phyloP scores from a whole-genome alignment of 2,329 filamentous ascomycete genomes.

The Leptosphaerulina australis region DNA sequence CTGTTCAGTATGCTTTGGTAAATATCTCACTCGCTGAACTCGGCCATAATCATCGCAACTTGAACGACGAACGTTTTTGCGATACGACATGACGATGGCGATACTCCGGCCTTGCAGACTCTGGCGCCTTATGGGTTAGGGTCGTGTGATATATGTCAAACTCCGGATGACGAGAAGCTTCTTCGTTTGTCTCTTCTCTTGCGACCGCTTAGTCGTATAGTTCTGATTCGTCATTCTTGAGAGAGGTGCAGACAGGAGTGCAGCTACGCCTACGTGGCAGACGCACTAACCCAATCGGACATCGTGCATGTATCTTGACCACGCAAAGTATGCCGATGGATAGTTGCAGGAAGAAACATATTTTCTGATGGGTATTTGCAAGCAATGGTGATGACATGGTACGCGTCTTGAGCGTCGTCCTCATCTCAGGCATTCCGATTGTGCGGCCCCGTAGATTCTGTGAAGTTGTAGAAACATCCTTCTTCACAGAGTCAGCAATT shows the following conservation, averaged over 20 bases:
- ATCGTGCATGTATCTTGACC: not conserved
- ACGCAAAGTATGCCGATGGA: no score
- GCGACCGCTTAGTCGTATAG: not conserved
- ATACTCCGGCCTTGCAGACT: not conserved
- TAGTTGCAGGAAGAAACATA: no score
- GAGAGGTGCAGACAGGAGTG: not conserved
- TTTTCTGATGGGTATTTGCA: no score
- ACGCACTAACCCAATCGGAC: slow-evolving; percentile 7
- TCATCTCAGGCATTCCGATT: not conserved
- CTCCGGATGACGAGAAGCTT: not conserved
- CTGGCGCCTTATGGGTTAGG: not conserved
- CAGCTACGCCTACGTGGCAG: slow-evolving; percentile 9
- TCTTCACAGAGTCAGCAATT: not conserved
- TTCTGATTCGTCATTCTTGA: not conserved
- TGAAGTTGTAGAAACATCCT: not conserved
- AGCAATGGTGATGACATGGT: no score
- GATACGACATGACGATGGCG: not conserved
- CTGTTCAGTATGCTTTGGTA: not conserved
- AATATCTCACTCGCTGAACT: not conserved
- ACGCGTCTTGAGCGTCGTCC: not conserved
- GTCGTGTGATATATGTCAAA: not conserved
- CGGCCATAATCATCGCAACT: not conserved
- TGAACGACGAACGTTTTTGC: not conserved
- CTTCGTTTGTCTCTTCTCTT: not conserved
- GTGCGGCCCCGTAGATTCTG: not conserved